Percentiles rank a stretch among this genome's conserved stretches.
phyloP scores from a whole-genome alignment of 2,329 filamentous ascomycete genomes.

The Westerdykella sp. region DNA sequence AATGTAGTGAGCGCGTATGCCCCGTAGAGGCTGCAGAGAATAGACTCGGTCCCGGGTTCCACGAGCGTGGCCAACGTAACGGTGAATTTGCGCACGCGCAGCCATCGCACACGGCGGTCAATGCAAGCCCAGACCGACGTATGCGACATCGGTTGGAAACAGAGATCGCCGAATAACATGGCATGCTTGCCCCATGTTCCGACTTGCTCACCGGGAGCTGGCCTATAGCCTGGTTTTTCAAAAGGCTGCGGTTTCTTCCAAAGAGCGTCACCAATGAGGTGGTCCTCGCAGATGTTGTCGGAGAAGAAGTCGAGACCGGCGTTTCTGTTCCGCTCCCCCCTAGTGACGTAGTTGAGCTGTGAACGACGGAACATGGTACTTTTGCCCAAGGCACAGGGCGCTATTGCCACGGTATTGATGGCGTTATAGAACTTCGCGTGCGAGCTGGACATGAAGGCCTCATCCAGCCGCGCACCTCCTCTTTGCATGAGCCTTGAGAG shows the following conservation, averaged over 20 bases:
- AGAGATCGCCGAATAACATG: conserved; percentile 77
- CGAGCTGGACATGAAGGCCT: conserved; percentile 87
- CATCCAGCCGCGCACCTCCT: conserved; percentile 79
- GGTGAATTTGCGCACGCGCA: conserved; percentile 90
- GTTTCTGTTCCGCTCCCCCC: conserved; percentile 45
- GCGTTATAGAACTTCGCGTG: conserved; percentile 98
- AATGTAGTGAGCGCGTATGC: conserved; percentile 72
- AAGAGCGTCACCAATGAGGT: conserved; percentile 85
- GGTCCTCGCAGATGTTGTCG: conserved; percentile 94
- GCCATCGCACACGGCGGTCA: conserved; percentile 77
- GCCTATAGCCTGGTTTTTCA: conserved; percentile 20
- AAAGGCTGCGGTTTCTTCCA: conserved; percentile 57
- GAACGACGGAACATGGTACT: conserved; percentile 97
- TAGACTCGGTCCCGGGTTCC: conserved; percentile 84
- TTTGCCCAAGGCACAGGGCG: conserved; percentile 92
- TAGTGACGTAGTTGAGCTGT: conserved; percentile 70
- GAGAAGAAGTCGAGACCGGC: conserved; percentile 89
- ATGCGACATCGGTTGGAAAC: conserved; percentile 78
- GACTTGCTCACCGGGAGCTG: conserved; percentile 19
- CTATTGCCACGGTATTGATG: conserved; percentile 87
- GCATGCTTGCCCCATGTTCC: conserved; percentile 67
- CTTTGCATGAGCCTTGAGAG: conserved; percentile 25
- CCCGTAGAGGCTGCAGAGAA: conserved; percentile 76
- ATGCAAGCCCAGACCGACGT: conserved; percentile 75
- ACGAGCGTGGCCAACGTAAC: conserved; percentile 83